phyloP scores from a whole-genome alignment of 2,329 filamentous ascomycete genomes.

The Neocatenulostroma microsporum region DNA sequence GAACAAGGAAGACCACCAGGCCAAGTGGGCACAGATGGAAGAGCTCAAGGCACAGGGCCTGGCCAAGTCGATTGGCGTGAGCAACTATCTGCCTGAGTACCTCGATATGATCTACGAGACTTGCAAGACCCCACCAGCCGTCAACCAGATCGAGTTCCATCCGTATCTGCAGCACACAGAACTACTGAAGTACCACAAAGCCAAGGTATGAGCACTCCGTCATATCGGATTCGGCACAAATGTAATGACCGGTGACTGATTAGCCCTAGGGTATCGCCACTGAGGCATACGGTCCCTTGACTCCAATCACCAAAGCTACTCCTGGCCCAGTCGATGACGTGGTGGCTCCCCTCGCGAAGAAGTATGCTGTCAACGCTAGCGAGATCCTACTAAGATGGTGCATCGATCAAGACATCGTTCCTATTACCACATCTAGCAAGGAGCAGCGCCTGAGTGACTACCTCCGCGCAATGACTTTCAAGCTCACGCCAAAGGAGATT shows the following conservation, averaged over 20 bases:
- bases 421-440: slow-evolving; percentile 54
- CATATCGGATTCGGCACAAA: background rate
- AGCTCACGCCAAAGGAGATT: slow-evolving; percentile 52
- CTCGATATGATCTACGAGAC: slow-evolving; percentile 47
- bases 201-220: slow-evolving; percentile 17
- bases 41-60: slow-evolving; percentile 49
- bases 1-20: slow-evolving; percentile 47
- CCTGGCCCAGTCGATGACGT: slow-evolving; percentile 49
- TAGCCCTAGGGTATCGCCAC: slow-evolving; percentile 45
- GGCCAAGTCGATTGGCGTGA: slow-evolving; percentile 55
- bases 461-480: slow-evolving; percentile 48
- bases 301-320: slow-evolving; percentile 47
- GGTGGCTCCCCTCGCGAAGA: slow-evolving; percentile 48
- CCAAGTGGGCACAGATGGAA: slow-evolving; percentile 55
- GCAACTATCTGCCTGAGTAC: slow-evolving; percentile 51
- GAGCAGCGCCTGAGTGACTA: slow-evolving; percentile 54
- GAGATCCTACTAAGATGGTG: slow-evolving; percentile 54
- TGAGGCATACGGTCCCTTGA: slow-evolving; percentile 40
- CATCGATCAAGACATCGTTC: slow-evolving; percentile 52
- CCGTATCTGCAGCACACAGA: slow-evolving; percentile 57
- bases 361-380: slow-evolving; percentile 52
- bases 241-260: slow-evolving; percentile 6
- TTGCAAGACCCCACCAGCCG: slow-evolving; percentile 50
- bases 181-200: slow-evolving; percentile 48
- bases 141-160: slow-evolving; percentile 63